phyloP scores from a whole-genome alignment of 164 flowering plant genomes.

The Malania oleifera region DNA sequence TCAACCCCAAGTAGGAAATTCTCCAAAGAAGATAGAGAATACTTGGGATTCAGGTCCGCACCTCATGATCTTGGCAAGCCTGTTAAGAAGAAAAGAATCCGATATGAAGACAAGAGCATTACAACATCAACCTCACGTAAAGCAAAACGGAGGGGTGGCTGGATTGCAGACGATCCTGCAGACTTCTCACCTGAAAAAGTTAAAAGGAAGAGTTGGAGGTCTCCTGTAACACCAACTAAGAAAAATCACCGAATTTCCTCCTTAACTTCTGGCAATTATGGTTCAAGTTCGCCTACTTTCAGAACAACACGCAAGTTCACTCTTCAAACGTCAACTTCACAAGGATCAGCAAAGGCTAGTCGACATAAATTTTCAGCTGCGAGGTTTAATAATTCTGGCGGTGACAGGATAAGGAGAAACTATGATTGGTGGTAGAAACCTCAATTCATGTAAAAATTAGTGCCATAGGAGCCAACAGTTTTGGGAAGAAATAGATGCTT shows the following conservation, averaged over 20 bases:
- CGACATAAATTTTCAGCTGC: conserved; percentile 29
- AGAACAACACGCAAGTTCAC: not conserved
- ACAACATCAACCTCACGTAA: conserved; percentile 28
- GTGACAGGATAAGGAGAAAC: conserved; percentile 20
- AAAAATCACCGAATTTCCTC: conserved; percentile 14
- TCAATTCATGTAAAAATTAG: not conserved
- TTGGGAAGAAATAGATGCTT: not conserved
- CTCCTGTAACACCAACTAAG: conserved; percentile 40
- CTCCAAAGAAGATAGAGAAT: conserved; percentile 19
- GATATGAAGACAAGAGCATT: conserved; percentile 21
- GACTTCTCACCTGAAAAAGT: conserved; percentile 18
- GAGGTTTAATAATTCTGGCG: conserved; percentile 27
- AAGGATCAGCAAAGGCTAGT: conserved; percentile 17
- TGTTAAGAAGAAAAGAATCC: conserved; percentile 34
- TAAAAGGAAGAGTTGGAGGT: conserved; percentile 27
- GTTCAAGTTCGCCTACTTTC: conserved; percentile 31
- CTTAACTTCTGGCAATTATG: conserved; percentile 16
- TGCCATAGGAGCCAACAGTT: not conserved
- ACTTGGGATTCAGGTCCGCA: conserved; percentile 21
- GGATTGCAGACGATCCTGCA: conserved; percentile 48
- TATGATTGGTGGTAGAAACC: conserved; percentile 35
- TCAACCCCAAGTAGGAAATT: conserved; percentile 29
- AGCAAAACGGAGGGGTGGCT: conserved; percentile 46
- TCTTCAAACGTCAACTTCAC: conserved; percentile 13
- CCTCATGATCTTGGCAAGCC: conserved; percentile 33